These are phyloP conservation scores for Dictyostelium purpureum DNA, from an alignment of 78 protist genomes.

Conservation along the genomic window DNA sequence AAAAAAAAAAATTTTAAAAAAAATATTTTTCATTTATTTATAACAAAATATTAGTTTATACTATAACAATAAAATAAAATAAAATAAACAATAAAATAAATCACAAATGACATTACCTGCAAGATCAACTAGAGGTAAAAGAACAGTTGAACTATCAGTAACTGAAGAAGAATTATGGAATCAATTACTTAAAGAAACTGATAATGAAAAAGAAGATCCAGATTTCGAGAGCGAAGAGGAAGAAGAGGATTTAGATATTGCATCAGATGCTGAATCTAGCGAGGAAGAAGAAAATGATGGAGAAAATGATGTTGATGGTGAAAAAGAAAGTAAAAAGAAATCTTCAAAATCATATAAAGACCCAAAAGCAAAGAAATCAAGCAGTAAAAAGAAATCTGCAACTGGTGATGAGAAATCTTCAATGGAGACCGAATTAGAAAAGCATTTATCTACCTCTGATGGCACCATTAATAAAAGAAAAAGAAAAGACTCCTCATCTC, in stretches of 20 bases:
- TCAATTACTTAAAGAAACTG: slow-evolving; percentile 14
- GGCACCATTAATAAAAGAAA: background rate
- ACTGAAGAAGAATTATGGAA: slow-evolving; percentile 42
- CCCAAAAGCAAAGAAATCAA: slow-evolving; percentile 32
- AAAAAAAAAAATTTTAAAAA: too few species aligned
- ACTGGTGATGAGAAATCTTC: background rate
- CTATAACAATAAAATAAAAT: background rate
- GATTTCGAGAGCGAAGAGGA: slow-evolving; percentile 26
- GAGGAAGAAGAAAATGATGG: slow-evolving; percentile 19
- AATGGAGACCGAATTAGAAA: background rate
- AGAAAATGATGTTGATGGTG: background rate
- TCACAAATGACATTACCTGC: slow-evolving; percentile 31
- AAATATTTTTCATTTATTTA: background rate
- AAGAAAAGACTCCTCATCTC: slow-evolving; percentile 8
- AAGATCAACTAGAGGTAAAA: slow-evolving; percentile 69
- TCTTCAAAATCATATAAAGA: slow-evolving; percentile 35
- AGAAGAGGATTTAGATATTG: background rate
- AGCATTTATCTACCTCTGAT: background rate
- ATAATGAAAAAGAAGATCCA: slow-evolving; percentile 53
- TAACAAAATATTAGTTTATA: too few species aligned
- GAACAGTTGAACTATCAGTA: slow-evolving; percentile 18
- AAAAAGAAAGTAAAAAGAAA: slow-evolving; percentile 20
- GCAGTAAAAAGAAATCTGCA: background rate
- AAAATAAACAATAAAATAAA: background rate
- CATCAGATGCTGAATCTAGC: slow-evolving; percentile 1